Conservation (phyloP, 345 rosid species). For the Linum trigynum region DNA sequence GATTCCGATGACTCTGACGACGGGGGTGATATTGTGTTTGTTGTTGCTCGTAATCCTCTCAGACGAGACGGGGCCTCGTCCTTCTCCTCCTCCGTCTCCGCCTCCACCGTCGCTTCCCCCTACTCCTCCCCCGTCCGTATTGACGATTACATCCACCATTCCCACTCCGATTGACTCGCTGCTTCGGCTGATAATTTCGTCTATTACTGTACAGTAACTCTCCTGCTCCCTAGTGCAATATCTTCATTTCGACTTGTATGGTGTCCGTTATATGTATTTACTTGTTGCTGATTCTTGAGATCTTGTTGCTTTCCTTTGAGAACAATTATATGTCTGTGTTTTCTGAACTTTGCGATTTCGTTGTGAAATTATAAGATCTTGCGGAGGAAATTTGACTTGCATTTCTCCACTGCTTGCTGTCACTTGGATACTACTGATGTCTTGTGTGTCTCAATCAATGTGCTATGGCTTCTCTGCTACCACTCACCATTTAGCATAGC, state of each 20-base stretch:
- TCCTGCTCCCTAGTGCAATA: background rate
- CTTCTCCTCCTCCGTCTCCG: slow-evolving; percentile 16
- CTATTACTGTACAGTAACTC: background rate
- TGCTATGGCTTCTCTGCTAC: background rate
- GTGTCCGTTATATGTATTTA: background rate
- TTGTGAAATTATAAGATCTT: background rate
- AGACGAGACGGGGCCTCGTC: background rate
- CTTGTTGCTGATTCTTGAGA: background rate
- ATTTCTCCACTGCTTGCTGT: background rate
- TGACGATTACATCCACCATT: slow-evolving; percentile 32
- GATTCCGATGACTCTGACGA: slow-evolving; percentile 14
- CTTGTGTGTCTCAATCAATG: background rate
- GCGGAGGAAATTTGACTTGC: background rate
- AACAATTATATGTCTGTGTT: background rate
- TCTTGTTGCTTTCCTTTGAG: background rate
- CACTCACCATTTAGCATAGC: background rate
- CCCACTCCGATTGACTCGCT: slow-evolving; percentile 39
- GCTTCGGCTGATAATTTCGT: background rate
- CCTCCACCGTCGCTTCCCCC: background rate
- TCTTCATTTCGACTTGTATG: background rate
- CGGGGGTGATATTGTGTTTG: slow-evolving; percentile 16
- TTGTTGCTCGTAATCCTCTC: background rate
- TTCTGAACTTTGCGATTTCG: background rate
- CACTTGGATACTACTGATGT: background rate
- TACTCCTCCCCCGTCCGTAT: slow-evolving; percentile 24